Base-by-base conservation (phyloP, 2,329 filamentous ascomycete species). In the Pseudopithomyces chartarum region DNA sequence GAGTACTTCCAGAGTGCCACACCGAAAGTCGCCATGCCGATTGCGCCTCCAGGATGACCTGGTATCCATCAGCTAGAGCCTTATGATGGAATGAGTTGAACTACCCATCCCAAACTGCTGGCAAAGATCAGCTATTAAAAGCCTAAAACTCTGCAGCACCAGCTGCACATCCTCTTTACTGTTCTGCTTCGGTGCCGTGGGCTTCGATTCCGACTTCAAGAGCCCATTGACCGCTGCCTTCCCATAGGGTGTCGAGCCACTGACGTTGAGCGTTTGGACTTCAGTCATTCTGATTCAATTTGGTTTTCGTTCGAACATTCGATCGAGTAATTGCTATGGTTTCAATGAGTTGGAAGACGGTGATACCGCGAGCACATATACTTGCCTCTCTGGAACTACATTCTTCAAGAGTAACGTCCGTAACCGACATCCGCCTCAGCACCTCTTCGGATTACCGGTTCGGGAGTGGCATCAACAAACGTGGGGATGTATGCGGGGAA, bases 31-130 rank as follows among this genome's bases (percentile, higher is more conserved):
- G 82, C 83, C 73, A 86, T 85, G 40, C 83, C 82, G 69, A 85
- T 84, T 20, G 83, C 82, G 46, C 78, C 78, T 49, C 80, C 80
- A 43, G 23, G 52, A 40, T 54, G 52, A 26, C 52, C 53, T 55
- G 20, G 8, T 5, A 39, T 20, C n/a, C 20, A 33, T 54, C 13
- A 49, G 34, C 22, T 19, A 13, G 29, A 1, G 10, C 2, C 11
- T 2, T 17, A 13, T 32, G 15, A 2, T 20, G 6, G 29, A 4
- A 12, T 23, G 47, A 8, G 15, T 38, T 22, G 20, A 85, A 15
- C 85, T 86, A 1, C 87, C 87, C 49, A 86, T 86, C 56, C 83
- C 83, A 70, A 88, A 90, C 61, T 90, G 87, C 69, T 89, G 81
- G 67, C 86, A 89, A 2, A 90, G 76, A 67, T 90, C 87, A 36